Base-by-base conservation (phyloP, 257 asterid genomes). In the Parsonsia alboflavescens region DNA sequence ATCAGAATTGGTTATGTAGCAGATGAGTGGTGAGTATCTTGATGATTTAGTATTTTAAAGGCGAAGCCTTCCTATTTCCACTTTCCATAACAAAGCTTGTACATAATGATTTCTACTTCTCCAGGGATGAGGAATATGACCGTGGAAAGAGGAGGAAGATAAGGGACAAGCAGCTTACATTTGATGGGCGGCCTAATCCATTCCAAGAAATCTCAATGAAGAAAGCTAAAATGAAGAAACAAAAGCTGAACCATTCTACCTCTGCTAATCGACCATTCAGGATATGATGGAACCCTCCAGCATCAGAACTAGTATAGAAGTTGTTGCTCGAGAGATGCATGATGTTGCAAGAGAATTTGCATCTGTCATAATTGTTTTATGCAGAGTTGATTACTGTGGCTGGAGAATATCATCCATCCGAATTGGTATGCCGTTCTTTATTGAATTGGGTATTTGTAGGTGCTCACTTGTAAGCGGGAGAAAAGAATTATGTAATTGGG, bases 101-200 rank as follows among this genome's bases (percentile, higher is more conserved):
- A 26, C 39, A 53, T 33, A 33, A n/a, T 28, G 2, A 49, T 75
- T 15, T 46, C 30, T 39, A 13, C 61, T 42, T 78, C 22, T 61
- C 22, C 84, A 92, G 98, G 99, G 99, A 95, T 61, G 98, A 95
- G 86, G 97, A 88, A 74, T 95, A 95, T 42, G 98, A 95, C 81
- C 73, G 82, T n/a, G 98, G 98, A 61, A 95, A 92, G 87, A 88
- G 89, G 83, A 95, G 91, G 91, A 95, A 92, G 89, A n/a, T 92
- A 26, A 86, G 89, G 85, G 49, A 22, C 69, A 65, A 89, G 73
- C 77, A 78, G 50, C 46, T 81, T 13, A 70, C 52, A 80, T 92
- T 84, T 33, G 91, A 76, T 48, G 96, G 93, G 13, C 89, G 93
- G 13, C 89, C 93, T 49, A 95, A 95, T 81, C 83, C 84, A 59